phyloP scores from a whole-genome alignment of 768 basidiomycete genomes.

The Rhodocollybia butyracea region DNA sequence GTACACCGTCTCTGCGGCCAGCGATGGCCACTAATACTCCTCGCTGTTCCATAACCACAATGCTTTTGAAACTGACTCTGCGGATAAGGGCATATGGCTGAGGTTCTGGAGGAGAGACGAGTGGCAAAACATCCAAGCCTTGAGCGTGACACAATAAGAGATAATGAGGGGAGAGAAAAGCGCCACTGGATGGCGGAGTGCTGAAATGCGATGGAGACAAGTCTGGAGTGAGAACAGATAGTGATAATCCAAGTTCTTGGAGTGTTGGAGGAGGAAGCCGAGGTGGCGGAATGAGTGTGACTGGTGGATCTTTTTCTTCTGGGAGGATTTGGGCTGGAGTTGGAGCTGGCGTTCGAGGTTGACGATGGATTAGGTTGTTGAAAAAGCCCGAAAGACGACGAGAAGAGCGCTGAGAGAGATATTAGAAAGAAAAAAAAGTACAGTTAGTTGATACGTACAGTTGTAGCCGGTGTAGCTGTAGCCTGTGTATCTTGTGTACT shows the following conservation, averaged over 20 bases:
- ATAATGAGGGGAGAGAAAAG: constrained; percentile 79
- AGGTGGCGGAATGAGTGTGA: constrained; percentile 70
- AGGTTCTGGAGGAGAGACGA: constrained; percentile 67
- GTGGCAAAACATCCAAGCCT: constrained; percentile 82
- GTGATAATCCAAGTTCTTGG: constrained; percentile 69
- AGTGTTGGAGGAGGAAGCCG: constrained; percentile 67
- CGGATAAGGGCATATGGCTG: constrained; percentile 83
- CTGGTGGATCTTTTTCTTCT: no score
- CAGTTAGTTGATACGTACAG: no score
- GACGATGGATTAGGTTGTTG: constrained; percentile 73
- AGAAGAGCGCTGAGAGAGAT: constrained; percentile 47
- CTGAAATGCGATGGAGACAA: constrained; percentile 76
- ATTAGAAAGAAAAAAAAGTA: constrained; percentile 7
- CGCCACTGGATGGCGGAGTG: constrained; percentile 72
- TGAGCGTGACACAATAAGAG: constrained; percentile 83
- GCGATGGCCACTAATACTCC: constrained; percentile 90
- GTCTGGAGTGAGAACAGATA: constrained; percentile 63
- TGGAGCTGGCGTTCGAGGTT: constrained; percentile 52
- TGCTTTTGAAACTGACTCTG: constrained; percentile 76
- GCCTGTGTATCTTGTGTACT: no score
- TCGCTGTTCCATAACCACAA: constrained; percentile 92
- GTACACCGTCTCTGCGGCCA: constrained; percentile 79
- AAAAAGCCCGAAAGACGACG: constrained; percentile 87
- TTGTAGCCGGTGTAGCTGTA: no score
- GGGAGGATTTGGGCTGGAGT: constrained; percentile 59